phyloP scores from a whole-genome alignment of 2,329 filamentous ascomycete species.

The Fusarium liriodendri region DNA sequence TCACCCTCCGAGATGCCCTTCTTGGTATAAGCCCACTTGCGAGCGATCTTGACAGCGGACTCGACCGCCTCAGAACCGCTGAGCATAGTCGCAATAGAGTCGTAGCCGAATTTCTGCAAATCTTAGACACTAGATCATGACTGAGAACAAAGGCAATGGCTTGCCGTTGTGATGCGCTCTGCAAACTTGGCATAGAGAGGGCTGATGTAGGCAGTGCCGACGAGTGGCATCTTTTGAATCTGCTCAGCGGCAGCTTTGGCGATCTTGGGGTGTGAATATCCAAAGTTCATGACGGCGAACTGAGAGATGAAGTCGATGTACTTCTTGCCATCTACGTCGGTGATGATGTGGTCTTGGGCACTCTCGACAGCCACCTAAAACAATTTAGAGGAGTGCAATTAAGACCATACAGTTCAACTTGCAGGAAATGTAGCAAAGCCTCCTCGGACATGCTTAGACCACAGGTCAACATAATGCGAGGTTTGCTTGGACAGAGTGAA shows the following conservation, averaged over 20 bases:
- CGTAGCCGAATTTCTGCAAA: constrained; percentile 16
- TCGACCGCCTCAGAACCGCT: constrained; percentile 24
- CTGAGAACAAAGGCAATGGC: background rate
- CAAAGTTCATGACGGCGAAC: constrained; percentile 17
- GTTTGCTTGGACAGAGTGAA: constrained; percentile 1
- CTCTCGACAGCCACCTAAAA: constrained; percentile 12
- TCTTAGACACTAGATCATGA: background rate
- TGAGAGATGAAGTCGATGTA: constrained; percentile 26
- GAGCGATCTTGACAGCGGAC: constrained; percentile 33
- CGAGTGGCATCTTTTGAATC: constrained; percentile 9
- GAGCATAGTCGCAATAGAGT: constrained; percentile 16
- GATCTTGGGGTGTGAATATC: constrained; percentile 15
- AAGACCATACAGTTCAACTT: background rate
- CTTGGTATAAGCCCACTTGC: constrained; percentile 35
- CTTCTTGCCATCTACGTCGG: constrained; percentile 15
- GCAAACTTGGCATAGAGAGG: constrained; percentile 20
- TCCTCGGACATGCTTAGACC: constrained; percentile 9
- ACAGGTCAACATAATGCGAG: background rate
- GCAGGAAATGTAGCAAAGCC: constrained; percentile 14
- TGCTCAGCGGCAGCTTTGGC: constrained; percentile 10
- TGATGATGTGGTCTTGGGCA: constrained; percentile 10
- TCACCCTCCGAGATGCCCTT: constrained; percentile 29
- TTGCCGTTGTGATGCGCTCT: constrained; percentile 15
- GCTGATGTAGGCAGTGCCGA: constrained; percentile 9
- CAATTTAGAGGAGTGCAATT: background rate